Evolutionary conservation across 2,329 filamentous ascomycete species (phyloP).

Genomic region (Fusarium equiseti): DNA sequence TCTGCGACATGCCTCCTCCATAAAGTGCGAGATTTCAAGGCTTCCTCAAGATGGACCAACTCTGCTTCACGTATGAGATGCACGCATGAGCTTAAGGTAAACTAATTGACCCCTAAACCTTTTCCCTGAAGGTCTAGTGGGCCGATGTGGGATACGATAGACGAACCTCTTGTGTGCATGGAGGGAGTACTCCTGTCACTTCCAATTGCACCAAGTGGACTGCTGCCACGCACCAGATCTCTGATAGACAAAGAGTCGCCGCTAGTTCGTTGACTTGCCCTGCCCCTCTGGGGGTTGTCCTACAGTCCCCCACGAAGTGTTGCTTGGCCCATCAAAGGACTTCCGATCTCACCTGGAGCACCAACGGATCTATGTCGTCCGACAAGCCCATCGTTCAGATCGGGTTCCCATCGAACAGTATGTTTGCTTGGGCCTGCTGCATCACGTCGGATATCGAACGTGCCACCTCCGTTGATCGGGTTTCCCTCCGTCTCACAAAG

Average conservation of each 20-base stretch:
- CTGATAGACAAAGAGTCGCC: slow-evolving; percentile 14
- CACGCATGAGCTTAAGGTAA: not conserved
- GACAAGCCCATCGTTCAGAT: slow-evolving; percentile 58
- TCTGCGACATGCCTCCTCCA: not conserved
- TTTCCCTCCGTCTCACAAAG: slow-evolving; percentile 94
- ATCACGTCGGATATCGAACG: slow-evolving; percentile 76
- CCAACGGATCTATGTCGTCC: slow-evolving; percentile 61
- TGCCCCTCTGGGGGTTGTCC: slow-evolving; percentile 36
- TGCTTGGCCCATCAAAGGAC: slow-evolving; percentile 66
- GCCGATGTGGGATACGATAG: slow-evolving; percentile 1
- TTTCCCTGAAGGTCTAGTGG: not conserved
- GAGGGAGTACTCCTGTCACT: slow-evolving; percentile 18
- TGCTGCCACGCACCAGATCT: slow-evolving; percentile 32
- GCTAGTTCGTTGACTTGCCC: slow-evolving; percentile 17
- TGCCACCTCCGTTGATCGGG: slow-evolving; percentile 87
- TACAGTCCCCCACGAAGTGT: slow-evolving; percentile 54
- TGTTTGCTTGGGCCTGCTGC: slow-evolving; percentile 52
- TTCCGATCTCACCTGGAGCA: slow-evolving; percentile 77
- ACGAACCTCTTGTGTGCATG: slow-evolving; percentile 7
- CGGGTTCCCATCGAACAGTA: slow-evolving; percentile 68
- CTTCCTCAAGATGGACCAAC: not conserved
- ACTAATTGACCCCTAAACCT: not conserved
- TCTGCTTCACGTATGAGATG: not conserved
- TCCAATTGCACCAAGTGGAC: slow-evolving; percentile 13
- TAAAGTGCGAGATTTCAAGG: not conserved